These are phyloP conservation scores for Anthracocystis panici-leucophaei DNA, from an alignment of 1,284 basidiomycete genomes.

Conservation along the genomic window DNA sequence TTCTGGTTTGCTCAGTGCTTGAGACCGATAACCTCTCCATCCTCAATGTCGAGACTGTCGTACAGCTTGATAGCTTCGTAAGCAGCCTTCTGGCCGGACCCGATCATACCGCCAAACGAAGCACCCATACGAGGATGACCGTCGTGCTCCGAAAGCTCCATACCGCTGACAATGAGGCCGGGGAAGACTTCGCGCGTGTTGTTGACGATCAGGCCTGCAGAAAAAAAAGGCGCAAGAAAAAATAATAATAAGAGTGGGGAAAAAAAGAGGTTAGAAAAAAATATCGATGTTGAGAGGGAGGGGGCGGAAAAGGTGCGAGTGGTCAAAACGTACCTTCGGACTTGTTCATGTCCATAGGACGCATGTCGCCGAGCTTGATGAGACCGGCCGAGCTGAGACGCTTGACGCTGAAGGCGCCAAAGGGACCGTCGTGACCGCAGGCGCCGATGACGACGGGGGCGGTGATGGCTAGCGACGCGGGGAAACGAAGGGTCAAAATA, in stretches of 20 bases:
- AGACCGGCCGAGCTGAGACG: constrained; percentile 82
- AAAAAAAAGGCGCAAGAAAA: constrained; percentile 6
- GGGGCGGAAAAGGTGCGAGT: background rate
- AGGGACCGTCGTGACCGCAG: constrained; percentile 83
- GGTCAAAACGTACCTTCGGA: constrained; percentile 48
- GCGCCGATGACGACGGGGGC: constrained; percentile 75
- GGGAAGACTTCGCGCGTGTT: constrained; percentile 83
- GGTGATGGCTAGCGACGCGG: constrained; percentile 51
- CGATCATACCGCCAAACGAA: constrained; percentile 84
- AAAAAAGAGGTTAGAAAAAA: background rate
- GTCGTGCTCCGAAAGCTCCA: constrained; percentile 87
- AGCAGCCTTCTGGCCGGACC: constrained; percentile 81
- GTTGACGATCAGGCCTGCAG: constrained; percentile 68
- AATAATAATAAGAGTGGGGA: background rate
- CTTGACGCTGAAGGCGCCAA: constrained; percentile 87
- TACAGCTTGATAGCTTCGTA: constrained; percentile 79
- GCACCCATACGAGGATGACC: constrained; percentile 77
- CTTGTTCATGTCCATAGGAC: constrained; percentile 69
- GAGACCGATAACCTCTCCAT: constrained; percentile 74
- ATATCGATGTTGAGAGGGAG: background rate
- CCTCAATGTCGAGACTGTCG: constrained; percentile 75
- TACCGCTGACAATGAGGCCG: constrained; percentile 80
- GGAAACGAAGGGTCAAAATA: background rate
- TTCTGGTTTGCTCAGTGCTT: constrained; percentile 45
- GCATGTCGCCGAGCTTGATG: constrained; percentile 84